phyloP scores from a whole-genome alignment of 2,329 filamentous ascomycete species.

The Triangularia verruculosa region DNA sequence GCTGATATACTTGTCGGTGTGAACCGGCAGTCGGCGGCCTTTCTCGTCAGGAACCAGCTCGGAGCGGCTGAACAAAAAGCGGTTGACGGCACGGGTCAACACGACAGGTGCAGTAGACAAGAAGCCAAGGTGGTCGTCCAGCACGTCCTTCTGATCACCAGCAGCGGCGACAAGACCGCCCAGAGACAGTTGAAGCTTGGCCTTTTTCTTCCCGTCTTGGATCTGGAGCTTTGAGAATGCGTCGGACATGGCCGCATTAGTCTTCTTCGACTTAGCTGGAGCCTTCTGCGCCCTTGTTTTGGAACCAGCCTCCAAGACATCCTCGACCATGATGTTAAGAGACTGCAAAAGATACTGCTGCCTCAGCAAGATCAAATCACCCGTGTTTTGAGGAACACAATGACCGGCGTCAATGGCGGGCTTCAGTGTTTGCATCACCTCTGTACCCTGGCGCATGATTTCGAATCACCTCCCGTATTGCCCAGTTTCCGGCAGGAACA shows the following conservation, averaged over 20 bases:
- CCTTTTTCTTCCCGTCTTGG: slow-evolving; percentile 6
- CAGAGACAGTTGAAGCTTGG: slow-evolving; percentile 32
- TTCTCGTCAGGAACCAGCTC: slow-evolving; percentile 46
- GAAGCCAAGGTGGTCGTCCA: slow-evolving; percentile 37
- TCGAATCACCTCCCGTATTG: slow-evolving; percentile 38
- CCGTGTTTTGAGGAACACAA: slow-evolving; percentile 31
- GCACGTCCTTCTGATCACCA: slow-evolving; percentile 33
- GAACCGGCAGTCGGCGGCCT: slow-evolving; percentile 37
- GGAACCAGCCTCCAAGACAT: slow-evolving; percentile 41
- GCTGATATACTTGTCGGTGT: slow-evolving; percentile 43
- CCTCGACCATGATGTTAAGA: slow-evolving; percentile 42
- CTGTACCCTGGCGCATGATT: slow-evolving; percentile 20
- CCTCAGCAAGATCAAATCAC: slow-evolving; percentile 40
- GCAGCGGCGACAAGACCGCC: slow-evolving; percentile 33
- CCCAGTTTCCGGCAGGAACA: not conserved
- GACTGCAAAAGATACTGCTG: slow-evolving; percentile 37
- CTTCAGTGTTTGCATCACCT: slow-evolving; percentile 27
- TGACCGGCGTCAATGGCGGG: slow-evolving; percentile 26
- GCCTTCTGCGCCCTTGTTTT: slow-evolving; percentile 27
- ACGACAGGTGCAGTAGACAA: slow-evolving; percentile 34
- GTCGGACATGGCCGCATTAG: slow-evolving; percentile 28
- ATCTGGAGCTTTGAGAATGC: slow-evolving; percentile 37
- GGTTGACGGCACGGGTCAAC: slow-evolving; percentile 35
- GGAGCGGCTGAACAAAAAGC: slow-evolving; percentile 39
- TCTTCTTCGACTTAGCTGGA: slow-evolving; percentile 34